A percentile compares a stretch with the other conserved stretches of the same genome.
Conservation (phyloP, 495 filamentous ascomycete genomes). For the Penicillium paxilli region DNA sequence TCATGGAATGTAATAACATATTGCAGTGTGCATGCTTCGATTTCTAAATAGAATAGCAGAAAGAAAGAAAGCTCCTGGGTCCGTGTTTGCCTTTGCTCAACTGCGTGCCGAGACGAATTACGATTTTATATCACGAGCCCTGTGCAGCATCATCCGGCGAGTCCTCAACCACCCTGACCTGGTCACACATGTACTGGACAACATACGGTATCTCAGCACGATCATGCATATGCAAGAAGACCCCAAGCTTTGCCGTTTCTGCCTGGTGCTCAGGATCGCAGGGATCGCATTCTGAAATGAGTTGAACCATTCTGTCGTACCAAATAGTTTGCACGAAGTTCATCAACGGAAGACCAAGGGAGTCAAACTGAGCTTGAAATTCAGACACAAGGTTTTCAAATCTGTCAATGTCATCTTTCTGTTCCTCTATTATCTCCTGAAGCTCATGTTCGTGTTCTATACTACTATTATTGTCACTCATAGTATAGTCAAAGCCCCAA, state of each 20-base stretch:
- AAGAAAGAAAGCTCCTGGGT: no score
- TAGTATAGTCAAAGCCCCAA: not conserved
- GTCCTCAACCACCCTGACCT: slow-evolving; percentile 3
- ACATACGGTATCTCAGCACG: slow-evolving; percentile 4
- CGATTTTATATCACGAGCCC: no score
- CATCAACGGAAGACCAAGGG: slow-evolving; percentile 3
- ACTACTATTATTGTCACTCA: no score
- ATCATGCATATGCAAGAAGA: slow-evolving; percentile 3
- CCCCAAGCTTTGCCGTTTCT: slow-evolving; percentile 1
- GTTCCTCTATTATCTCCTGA: slow-evolving; percentile 7
- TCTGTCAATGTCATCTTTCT: not conserved
- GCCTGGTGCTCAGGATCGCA: slow-evolving; percentile 3
- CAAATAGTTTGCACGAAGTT: slow-evolving; percentile 5
- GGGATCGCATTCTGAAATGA: slow-evolving; percentile 5
- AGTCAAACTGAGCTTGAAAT: slow-evolving; percentile 5
- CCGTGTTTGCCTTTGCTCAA: no score
- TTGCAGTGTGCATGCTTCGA: no score
- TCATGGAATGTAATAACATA: no score
- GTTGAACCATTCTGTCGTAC: slow-evolving; percentile 8
- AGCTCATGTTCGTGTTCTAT: not conserved
- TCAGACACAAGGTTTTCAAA: slow-evolving; percentile 9
- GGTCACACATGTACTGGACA: slow-evolving; percentile 2
- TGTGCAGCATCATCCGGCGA: no score
- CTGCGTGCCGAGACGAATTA: no score
- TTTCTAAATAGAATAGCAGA: no score